Evolutionary conservation across 352 stramenopile species (phyloP), one percentile per base, ranked within the genome.

Genomic region (Phytophthora nicotianae): DNA sequence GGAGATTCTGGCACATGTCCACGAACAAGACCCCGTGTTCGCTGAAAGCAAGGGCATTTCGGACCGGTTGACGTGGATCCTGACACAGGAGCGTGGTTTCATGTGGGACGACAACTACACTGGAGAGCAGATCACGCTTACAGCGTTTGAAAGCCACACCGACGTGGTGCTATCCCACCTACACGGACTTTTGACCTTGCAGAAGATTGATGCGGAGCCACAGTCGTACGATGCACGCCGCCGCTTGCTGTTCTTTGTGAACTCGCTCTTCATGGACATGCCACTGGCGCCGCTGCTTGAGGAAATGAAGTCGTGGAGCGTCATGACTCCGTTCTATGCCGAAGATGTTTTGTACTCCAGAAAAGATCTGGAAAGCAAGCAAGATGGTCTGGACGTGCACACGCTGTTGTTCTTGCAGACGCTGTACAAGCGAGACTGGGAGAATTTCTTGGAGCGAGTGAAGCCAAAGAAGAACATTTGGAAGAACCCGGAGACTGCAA

Each of bases 211-310:
- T 67, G 96, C 97, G 1, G 97, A 99, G 74, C 97, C 97, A 14
- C 96, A 95, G 40, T 98, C 93, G 21, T 97, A 97, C 58, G 97
- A 99, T 75, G 97, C 93, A 0, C 89, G 90, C 24, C 89, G 97
- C 19, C 91, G 97, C 21, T 72, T 99, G 23, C 93, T 98, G 6
- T 99, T 99, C 79, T 99, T 99, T 63, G 95, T 99, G 21, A 99
- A 99, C 69, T 99, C 97, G 55, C 71, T 99, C n/a, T 99, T 99
- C 76, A 99, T 99, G 97, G 97, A 99, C 68, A 98, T 99, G 88
- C 97, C 97, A 0, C 74, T 97, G 54, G 96, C 97, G 11, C 97
- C 97, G 13, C 86, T 97, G 41, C 90, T 99, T 6, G 88, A 98
- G 52, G 95, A 99, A 64, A 99, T 99, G 96, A 98, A 99, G 73